Evolutionary conservation across 139 green algal genomes (phyloP).

Genomic region (Marvania coccoides): DNA sequence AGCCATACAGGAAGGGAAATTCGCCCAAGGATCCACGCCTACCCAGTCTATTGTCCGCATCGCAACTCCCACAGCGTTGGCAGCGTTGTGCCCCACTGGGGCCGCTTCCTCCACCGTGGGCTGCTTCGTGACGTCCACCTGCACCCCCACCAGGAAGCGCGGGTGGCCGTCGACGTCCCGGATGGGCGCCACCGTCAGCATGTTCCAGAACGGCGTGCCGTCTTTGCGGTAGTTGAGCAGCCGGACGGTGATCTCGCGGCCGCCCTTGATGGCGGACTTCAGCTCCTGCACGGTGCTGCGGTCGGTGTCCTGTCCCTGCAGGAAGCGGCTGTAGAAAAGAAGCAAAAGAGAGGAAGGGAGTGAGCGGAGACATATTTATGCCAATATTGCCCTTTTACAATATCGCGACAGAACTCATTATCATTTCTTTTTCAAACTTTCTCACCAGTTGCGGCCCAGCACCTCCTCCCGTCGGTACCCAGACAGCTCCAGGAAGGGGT

Average conservation of each 20-base stretch:
- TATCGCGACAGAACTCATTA: too few species aligned
- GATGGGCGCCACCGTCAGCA: conserved; percentile 93
- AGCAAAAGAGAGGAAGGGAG: neutral
- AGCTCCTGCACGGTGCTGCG: conserved; percentile 63
- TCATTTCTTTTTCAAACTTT: too few species aligned
- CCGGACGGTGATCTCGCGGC: conserved; percentile 73
- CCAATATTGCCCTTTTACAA: too few species aligned
- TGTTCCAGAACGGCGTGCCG: conserved; percentile 93
- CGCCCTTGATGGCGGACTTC: conserved; percentile 59
- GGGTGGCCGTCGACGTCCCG: conserved; percentile 65
- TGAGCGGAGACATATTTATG: neutral
- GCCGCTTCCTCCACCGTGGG: conserved; percentile 28
- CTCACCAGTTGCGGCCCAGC: conserved; percentile 83
- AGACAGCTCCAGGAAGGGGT: conserved; percentile 89
- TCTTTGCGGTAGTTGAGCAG: conserved; percentile 93
- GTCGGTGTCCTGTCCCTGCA: conserved; percentile 84
- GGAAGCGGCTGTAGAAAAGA: conserved; percentile 61
- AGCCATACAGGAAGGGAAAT: conserved; percentile 33
- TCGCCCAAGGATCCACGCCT: conserved; percentile 55
- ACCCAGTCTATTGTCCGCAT: conserved; percentile 46
- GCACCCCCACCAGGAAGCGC: conserved; percentile 90
- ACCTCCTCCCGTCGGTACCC: conserved; percentile 91
- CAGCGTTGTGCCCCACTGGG: conserved; percentile 14
- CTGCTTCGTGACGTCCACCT: conserved; percentile 62
- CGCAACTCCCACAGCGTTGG: conserved; percentile 35